Evolutionary conservation across 257 asterid genomes (phyloP).

Genomic region (Solanum dulcamara): DNA sequence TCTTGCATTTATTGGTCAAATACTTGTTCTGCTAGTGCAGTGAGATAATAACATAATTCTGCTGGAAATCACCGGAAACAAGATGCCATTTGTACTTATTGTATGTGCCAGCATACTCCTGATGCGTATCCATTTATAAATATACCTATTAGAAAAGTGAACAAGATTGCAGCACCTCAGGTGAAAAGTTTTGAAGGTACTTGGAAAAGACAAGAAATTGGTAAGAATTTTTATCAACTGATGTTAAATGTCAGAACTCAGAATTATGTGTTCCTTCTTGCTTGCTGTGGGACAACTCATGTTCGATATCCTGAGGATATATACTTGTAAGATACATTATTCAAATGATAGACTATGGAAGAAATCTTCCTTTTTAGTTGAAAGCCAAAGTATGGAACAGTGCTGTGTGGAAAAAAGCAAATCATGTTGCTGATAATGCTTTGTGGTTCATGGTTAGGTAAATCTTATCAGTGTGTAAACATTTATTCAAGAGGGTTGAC

Average conservation of each 20-base stretch:
- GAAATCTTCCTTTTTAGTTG: background rate
- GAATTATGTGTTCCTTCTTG: background rate
- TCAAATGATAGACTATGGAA: background rate
- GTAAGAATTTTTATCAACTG: background rate
- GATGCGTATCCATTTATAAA: background rate
- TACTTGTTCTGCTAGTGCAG: background rate
- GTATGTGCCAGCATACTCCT: background rate
- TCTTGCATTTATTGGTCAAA: background rate
- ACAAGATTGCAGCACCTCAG: background rate
- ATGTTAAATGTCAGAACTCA: background rate
- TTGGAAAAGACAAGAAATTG: background rate
- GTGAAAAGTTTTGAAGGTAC: background rate
- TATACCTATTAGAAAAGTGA: background rate
- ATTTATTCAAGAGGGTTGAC: background rate
- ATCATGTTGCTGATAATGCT: background rate
- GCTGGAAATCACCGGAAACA: background rate
- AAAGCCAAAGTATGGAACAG: background rate
- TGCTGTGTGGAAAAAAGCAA: background rate
- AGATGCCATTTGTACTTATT: background rate
- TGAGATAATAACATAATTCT: background rate
- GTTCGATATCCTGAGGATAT: background rate
- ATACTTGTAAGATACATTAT: background rate
- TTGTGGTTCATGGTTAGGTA: background rate
- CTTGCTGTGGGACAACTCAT: background rate
- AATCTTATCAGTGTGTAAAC: background rate